These are phyloP conservation scores for Sphaceloma murrayae DNA, from an alignment of 2,329 filamentous ascomycete genomes.

Conservation along the genomic window DNA sequence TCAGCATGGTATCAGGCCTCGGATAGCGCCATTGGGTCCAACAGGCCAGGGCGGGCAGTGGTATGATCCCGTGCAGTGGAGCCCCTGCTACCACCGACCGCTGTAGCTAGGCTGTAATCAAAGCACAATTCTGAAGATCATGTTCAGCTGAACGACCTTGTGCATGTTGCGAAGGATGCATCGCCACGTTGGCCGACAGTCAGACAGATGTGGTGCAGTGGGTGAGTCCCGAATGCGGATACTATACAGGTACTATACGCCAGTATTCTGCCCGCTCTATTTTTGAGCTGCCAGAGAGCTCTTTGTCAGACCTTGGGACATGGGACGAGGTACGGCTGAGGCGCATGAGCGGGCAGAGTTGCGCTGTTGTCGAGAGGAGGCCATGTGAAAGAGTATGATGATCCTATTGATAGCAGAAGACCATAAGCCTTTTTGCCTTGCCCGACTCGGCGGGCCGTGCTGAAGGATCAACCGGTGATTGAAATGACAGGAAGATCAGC, in stretches of 20 bases:
- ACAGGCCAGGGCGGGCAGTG: slow-evolving; percentile 1
- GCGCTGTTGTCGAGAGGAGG: no score
- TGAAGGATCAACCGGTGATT: slow-evolving; percentile 1
- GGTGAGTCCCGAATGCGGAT: neutral
- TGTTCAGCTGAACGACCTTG: slow-evolving; percentile 10
- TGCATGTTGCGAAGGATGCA: neutral
- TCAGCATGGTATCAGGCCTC: slow-evolving; percentile 7
- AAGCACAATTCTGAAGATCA: slow-evolving; percentile 9
- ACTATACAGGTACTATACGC: no score
- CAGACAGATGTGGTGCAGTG: neutral
- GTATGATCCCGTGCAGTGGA: slow-evolving; percentile 6
- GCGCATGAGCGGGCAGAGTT: neutral
- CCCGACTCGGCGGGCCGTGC: slow-evolving; percentile 6
- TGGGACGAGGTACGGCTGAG: slow-evolving; percentile 5
- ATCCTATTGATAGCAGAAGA: slow-evolving; percentile 15
- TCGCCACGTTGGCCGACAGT: slow-evolving; percentile 4
- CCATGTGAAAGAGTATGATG: neutral
- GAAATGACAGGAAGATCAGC: slow-evolving; percentile 1
- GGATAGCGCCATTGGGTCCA: slow-evolving; percentile 2
- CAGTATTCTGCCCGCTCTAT: no score
- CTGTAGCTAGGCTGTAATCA: slow-evolving; percentile 1
- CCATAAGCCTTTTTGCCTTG: slow-evolving; percentile 12
- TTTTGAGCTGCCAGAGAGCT: no score
- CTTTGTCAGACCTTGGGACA: no score
- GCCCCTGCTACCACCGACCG: slow-evolving; percentile 11